Evolutionary conservation across 176 grass and related monocot genomes (phyloP), one percentile per base, ranked within the genome.

Genomic region (Triticum turgidum): DNA sequence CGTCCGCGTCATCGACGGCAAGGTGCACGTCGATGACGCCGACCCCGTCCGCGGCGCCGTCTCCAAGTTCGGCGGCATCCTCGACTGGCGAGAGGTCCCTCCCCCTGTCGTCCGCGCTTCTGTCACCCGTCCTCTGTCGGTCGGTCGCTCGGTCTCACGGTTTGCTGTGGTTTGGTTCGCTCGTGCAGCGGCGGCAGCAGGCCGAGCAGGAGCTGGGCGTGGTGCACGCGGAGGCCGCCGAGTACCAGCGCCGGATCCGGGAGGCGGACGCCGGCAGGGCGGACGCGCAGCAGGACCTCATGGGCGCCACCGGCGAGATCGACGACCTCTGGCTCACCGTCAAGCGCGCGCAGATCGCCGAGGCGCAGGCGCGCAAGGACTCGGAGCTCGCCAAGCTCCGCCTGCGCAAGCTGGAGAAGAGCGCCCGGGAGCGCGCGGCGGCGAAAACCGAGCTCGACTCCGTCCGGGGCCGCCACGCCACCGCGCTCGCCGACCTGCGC

Each of bases 41-140:
- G 93, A 92, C 11, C 94, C 97, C 30, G 94, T 96, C 24, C 91
- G 86, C 30, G 92, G 89, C 39, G 90, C 92, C 6, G 97, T 89
- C 17, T 70, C 8, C 85, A 99, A 91, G 73, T 96, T 96, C 59
- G 88, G 94, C 9, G 97, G 92, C 0, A 87, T 75, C 35, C 81
- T 80, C 20, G 94, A 96, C 73, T 80, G 85, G 90, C 87, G 77
- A 80, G 92, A 98, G 82, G 96, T 25, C 25, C 25, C 25, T 25
- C 25, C 25, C 25, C 25, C 25, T 25, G 25, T 25, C 25, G 25
- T 25, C 25, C 25, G 25, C 25, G 25, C 25, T 25, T 25, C 25
- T 25, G 25, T 25, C 25, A 25, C 25, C 25, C 25, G 25, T 25
- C 25, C 25, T 54, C 0, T 18, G 27, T 22, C 6, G 35, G 9